These are phyloP conservation scores for Arctostaphylos glauca DNA, from an alignment of 148 eudicot species.

Conservation along the genomic window DNA sequence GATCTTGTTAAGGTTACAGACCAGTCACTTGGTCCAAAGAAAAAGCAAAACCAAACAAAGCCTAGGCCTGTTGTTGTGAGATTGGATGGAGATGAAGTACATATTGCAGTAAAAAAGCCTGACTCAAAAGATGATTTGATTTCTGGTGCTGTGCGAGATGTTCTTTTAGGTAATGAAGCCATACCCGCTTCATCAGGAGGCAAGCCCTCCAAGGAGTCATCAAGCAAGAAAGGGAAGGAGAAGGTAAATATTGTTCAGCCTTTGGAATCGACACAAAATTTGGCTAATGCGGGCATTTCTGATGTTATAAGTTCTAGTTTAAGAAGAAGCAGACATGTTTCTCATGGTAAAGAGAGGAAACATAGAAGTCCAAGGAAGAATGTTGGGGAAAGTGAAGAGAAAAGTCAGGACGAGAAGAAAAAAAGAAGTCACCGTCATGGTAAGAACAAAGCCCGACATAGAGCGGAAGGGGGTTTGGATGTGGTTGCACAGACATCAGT, in stretches of 20 bases:
- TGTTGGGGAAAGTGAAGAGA: slow-evolving; percentile 44
- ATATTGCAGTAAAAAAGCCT: slow-evolving; percentile 32
- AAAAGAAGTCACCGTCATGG: slow-evolving; percentile 51
- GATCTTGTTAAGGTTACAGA: slow-evolving; percentile 84
- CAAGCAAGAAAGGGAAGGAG: slow-evolving; percentile 56
- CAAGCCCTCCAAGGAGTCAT: slow-evolving; percentile 32
- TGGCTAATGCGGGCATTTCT: slow-evolving; percentile 20
- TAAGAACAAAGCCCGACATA: slow-evolving; percentile 45
- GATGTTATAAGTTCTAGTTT: slow-evolving; percentile 31
- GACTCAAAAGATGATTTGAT: slow-evolving; percentile 47
- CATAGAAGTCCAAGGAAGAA: slow-evolving; percentile 38
- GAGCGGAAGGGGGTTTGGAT: slow-evolving; percentile 35
- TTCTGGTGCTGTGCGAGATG: slow-evolving; percentile 76
- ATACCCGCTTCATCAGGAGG: slow-evolving; percentile 37
- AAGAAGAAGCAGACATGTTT: slow-evolving; percentile 51
- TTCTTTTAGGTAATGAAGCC: slow-evolving; percentile 54
- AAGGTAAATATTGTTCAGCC: slow-evolving; percentile 27
- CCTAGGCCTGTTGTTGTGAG: slow-evolving; percentile 84
- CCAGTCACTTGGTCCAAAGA: slow-evolving; percentile 60
- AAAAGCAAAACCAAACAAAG: slow-evolving; percentile 53
- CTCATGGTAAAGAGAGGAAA: slow-evolving; percentile 54
- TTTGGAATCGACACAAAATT: slow-evolving; percentile 28
- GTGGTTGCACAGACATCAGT: slow-evolving; percentile 43
- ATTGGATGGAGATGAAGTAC: slow-evolving; percentile 61
- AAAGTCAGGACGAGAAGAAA: slow-evolving; percentile 44